phyloP scores from a whole-genome alignment of 148 eudicot genomes.

The Selenicereus undatus region DNA sequence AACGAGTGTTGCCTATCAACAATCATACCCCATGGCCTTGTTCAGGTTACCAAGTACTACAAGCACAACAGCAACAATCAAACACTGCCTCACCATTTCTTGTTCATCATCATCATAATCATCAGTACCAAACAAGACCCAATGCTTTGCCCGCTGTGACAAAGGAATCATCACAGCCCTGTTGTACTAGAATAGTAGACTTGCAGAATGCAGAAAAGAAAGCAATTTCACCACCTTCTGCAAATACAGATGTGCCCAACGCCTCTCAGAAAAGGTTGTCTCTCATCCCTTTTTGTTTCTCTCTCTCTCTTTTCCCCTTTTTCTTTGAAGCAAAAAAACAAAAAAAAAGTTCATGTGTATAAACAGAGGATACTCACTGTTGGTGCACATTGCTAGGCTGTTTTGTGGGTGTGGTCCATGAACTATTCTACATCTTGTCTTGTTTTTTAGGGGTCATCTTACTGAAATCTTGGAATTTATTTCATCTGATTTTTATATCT shows the following conservation, averaged over 20 bases:
- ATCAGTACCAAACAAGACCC: slow-evolving; percentile 29
- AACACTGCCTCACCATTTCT: slow-evolving; percentile 14
- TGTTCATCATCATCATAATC: too few relatives aligned
- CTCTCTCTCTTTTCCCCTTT: neutral
- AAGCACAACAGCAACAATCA: slow-evolving; percentile 2
- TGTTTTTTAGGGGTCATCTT: slow-evolving; percentile 14
- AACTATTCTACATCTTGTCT: slow-evolving; percentile 20
- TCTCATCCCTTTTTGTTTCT: slow-evolving; percentile 16
- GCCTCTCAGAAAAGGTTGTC: slow-evolving; percentile 83
- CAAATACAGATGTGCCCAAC: slow-evolving; percentile 65
- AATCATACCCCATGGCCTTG: slow-evolving; percentile 33
- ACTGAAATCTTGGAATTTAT: slow-evolving; percentile 16
- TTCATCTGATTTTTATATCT: slow-evolving; percentile 9
- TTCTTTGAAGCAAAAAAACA: neutral
- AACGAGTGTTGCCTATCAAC: neutral
- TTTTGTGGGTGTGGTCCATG: slow-evolving; percentile 46
- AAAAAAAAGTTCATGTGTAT: neutral
- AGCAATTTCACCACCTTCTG: slow-evolving; percentile 54
- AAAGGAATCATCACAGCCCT: slow-evolving; percentile 54
- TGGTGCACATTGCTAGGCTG: slow-evolving; percentile 18
- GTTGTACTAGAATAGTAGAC: slow-evolving; percentile 41
- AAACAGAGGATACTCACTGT: slow-evolving; percentile 60
- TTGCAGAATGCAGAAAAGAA: slow-evolving; percentile 40
- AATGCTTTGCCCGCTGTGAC: slow-evolving; percentile 26
- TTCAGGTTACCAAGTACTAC: slow-evolving; percentile 9